Evolutionary conservation across 768 basidiomycete genomes (phyloP).

Genomic region (Botryobasidium botryosum): DNA sequence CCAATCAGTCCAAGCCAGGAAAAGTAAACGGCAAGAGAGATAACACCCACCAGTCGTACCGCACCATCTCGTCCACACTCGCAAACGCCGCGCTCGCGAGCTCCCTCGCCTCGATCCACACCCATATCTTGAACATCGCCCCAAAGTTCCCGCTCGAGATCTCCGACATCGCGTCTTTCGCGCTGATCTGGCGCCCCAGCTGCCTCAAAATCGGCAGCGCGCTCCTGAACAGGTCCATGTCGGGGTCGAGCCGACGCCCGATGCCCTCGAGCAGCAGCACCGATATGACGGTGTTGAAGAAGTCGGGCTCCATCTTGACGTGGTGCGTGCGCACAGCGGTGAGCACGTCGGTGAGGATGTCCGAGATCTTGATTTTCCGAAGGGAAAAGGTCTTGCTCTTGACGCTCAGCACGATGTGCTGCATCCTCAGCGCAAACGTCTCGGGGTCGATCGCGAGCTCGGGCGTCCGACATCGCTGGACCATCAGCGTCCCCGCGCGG

Average conservation of each 20-base stretch:
- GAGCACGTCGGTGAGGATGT: constrained; percentile 80
- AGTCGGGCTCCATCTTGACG: constrained; percentile 97
- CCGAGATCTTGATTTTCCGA: constrained; percentile 91
- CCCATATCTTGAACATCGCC: constrained; percentile 88
- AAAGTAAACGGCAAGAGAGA: background rate
- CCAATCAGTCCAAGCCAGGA: constrained; percentile 5
- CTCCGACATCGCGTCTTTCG: constrained; percentile 40
- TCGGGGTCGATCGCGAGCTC: constrained; percentile 82
- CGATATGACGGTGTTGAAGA: constrained; percentile 93
- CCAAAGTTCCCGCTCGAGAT: constrained; percentile 59
- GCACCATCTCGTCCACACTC: constrained; percentile 72
- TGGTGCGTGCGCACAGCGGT: constrained; percentile 77
- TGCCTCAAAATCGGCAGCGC: constrained; percentile 86
- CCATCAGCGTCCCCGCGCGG: constrained; percentile 86
- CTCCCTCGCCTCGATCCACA: constrained; percentile 83
- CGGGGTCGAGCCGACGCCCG: constrained; percentile 82
- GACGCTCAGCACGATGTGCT: constrained; percentile 81
- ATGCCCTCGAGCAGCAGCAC: constrained; percentile 91
- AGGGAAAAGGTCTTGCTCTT: constrained; percentile 96
- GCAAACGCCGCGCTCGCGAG: constrained; percentile 63
- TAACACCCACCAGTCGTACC: constrained; percentile 64
- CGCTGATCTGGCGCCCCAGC: constrained; percentile 81
- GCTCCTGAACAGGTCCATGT: constrained; percentile 86
- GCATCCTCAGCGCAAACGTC: constrained; percentile 95
- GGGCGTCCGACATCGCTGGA: constrained; percentile 83